Evolutionary conservation across 2,329 filamentous ascomycete genomes (phyloP).

Genomic region (Cercospora sp.): DNA sequence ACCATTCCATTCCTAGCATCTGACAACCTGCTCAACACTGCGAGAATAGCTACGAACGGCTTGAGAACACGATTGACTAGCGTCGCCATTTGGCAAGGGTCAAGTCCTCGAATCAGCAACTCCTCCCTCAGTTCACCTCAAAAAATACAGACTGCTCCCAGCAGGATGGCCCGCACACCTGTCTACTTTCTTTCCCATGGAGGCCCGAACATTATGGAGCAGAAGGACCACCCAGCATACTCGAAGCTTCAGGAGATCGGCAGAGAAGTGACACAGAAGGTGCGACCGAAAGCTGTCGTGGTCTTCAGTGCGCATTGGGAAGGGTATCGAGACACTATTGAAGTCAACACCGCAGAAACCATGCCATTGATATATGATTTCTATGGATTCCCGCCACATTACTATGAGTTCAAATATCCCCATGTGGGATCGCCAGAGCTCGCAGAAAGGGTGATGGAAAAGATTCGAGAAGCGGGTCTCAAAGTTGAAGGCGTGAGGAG

Average conservation of each 20-base stretch:
- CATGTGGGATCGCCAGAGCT: constrained; percentile 63
- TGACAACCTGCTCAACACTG: background rate
- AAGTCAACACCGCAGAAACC: constrained; percentile 66
- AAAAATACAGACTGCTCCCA: background rate
- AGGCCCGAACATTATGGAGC: constrained; percentile 64
- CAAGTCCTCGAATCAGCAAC: background rate
- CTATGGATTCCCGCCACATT: constrained; percentile 70
- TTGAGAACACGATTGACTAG: background rate
- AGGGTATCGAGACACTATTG: constrained; percentile 55
- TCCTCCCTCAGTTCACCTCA: background rate
- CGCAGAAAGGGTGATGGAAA: constrained; percentile 58
- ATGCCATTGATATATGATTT: constrained; percentile 73
- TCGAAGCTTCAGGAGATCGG: constrained; percentile 65
- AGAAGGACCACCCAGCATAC: constrained; percentile 68
- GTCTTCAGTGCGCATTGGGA: constrained; percentile 81
- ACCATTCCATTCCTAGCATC: constrained; percentile 13
- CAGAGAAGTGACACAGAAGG: constrained; percentile 66
- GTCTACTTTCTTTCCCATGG: constrained; percentile 54
- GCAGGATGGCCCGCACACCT: constrained; percentile 43
- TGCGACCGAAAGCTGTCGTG: constrained; percentile 71
- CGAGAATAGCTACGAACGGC: background rate
- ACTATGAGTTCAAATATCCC: constrained; percentile 67
- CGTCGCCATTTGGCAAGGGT: background rate
- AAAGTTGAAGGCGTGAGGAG: constrained; percentile 60
- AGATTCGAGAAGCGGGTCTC: constrained; percentile 61